Conservation (phyloP, 768 basidiomycete genomes). For the Scleroderma citrinum region DNA sequence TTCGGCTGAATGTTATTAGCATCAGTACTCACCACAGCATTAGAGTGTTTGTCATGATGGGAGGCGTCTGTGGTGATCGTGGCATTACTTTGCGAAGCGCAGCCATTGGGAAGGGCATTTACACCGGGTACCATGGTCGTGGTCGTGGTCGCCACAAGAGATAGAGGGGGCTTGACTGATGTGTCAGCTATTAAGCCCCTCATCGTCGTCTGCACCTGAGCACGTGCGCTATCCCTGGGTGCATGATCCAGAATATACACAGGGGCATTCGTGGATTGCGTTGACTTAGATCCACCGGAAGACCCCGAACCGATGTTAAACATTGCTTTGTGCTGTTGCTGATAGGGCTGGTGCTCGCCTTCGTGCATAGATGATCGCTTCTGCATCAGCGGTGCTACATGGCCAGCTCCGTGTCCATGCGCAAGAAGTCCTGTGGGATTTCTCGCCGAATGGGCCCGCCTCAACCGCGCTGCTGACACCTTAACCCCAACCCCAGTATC, state of each 20-base stretch:
- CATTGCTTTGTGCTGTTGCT: constrained; percentile 27
- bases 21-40: constrained; percentile 9
- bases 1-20: constrained; percentile 9
- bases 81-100: background rate
- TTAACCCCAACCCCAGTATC: constrained; percentile 21
- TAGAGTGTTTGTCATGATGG: constrained; percentile 4
- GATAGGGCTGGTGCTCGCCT: constrained; percentile 5
- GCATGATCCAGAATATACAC: constrained; percentile 4
- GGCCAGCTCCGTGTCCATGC: background rate
- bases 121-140: no score
- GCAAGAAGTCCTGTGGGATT: constrained; percentile 6
- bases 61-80: background rate
- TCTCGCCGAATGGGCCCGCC: constrained; percentile 25
- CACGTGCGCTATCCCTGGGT: constrained; percentile 2
- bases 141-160: no score
- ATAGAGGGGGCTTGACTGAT: background rate
- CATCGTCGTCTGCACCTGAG: background rate
- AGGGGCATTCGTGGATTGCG: constrained; percentile 15
- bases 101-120: background rate
- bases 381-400: constrained; percentile 21
- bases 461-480: constrained; percentile 16
- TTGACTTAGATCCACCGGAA: constrained; percentile 39
- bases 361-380: constrained; percentile 21
- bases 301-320: constrained; percentile 61
- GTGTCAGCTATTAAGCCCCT: background rate